Percentiles rank a stretch among this genome's conserved stretches.
Evolutionary conservation across 345 rosid species (phyloP).

Genomic region (Rhizophora apiculata): DNA sequence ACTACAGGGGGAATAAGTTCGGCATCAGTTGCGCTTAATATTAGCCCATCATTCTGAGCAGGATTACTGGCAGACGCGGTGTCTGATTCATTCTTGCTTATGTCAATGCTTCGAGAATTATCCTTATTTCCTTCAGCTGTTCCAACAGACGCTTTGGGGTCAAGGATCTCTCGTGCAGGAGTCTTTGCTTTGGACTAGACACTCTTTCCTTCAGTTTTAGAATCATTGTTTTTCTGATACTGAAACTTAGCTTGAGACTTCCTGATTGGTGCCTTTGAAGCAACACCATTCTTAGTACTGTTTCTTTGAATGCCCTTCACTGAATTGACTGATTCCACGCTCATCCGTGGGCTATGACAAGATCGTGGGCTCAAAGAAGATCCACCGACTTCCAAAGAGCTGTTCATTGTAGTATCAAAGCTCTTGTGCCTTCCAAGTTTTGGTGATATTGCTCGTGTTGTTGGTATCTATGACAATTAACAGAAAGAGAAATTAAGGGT

Average conservation of each 20-base stretch:
- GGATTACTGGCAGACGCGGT: background rate
- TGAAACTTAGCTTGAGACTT: constrained; percentile 48
- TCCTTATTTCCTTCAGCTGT: constrained; percentile 36
- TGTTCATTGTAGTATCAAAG: constrained; percentile 29
- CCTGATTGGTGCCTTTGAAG: constrained; percentile 42
- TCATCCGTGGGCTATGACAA: constrained; percentile 16
- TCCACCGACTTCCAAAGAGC: constrained; percentile 34
- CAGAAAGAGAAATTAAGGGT: too few relatives aligned
- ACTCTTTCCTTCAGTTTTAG: constrained; percentile 22
- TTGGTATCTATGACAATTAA: constrained; percentile 58
- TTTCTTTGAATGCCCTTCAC: constrained; percentile 39
- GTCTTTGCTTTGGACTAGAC: constrained; percentile 39
- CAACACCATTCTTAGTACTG: constrained; percentile 6
- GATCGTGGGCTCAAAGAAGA: constrained; percentile 28
- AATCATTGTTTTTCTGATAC: constrained; percentile 27
- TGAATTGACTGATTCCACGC: constrained; percentile 29
- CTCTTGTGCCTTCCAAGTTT: constrained; percentile 89
- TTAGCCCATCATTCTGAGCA: constrained; percentile 18
- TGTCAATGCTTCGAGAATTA: constrained; percentile 20
- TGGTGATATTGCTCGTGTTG: constrained; percentile 83
- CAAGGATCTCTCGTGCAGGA: constrained; percentile 18
- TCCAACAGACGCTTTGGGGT: constrained; percentile 20
- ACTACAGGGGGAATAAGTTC: constrained; percentile 58
- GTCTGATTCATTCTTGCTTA: constrained; percentile 25
- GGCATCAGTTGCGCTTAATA: constrained; percentile 28